Percentiles rank a stretch among this genome's conserved stretches.
Conservation (phyloP, 176 grass and related monocot species). For the barley (Hordeum vulgare) region MorexV3_pseudomolecules_assembly NC_058521.1:591515428-591515927, state of each 20-base stretch:
- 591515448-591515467: not conserved
- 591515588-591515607: not conserved
- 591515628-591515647: not conserved
- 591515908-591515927: slow-evolving; percentile 83
- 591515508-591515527: not conserved
- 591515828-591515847: not conserved
- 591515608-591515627: slow-evolving; percentile 1
- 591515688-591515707: slow-evolving; percentile 95
- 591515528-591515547: not conserved
- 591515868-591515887: slow-evolving; percentile 90
- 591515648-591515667: not conserved
- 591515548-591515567: not conserved
- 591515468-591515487: not conserved
- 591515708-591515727: slow-evolving; percentile 89
- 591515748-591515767: slow-evolving; percentile 66
- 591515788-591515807: not conserved
- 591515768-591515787: slow-evolving; percentile 15
- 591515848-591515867: slow-evolving; percentile 40
- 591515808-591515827: not conserved
- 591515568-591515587: not conserved
- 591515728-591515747: slow-evolving; percentile 85
- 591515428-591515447: not conserved
- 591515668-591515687: slow-evolving; percentile 43
- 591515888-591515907: slow-evolving; percentile 88
- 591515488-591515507: not conserved